Conservation (phyloP, 2,329 filamentous ascomycete genomes). For the Trichoderma lentiforme region DNA sequence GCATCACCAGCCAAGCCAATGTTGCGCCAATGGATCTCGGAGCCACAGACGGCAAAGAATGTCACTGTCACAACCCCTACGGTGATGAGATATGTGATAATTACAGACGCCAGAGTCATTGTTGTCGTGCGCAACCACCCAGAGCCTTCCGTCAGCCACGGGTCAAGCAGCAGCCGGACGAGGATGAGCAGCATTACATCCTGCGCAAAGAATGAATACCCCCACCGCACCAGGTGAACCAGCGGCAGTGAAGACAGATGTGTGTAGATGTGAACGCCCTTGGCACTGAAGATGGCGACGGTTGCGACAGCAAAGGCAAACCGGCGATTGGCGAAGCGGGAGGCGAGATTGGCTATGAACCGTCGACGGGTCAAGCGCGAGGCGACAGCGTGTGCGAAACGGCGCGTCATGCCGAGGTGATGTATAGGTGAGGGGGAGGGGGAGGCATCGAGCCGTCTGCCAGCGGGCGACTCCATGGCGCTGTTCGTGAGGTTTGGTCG, state of each 20-base stretch:
- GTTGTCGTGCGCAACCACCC: slow-evolving; percentile 3
- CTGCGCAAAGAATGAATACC: slow-evolving; percentile 27
- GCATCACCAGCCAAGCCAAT: slow-evolving; percentile 27
- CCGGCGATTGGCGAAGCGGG: slow-evolving; percentile 7
- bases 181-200: slow-evolving; percentile 24
- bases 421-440: background rate
- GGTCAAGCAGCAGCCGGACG: slow-evolving; percentile 23
- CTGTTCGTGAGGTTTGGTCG: background rate
- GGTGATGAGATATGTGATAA: slow-evolving; percentile 24
- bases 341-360: background rate
- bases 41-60: slow-evolving; percentile 31
- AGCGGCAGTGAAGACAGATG: slow-evolving; percentile 23
- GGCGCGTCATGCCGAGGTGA: slow-evolving; percentile 4
- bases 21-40: slow-evolving; percentile 31
- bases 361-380: slow-evolving; percentile 8
- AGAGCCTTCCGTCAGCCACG: background rate
- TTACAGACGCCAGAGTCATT: slow-evolving; percentile 1
- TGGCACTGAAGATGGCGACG: slow-evolving; percentile 24
- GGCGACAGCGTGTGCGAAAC: slow-evolving; percentile 6
- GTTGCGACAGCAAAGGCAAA: slow-evolving; percentile 25
- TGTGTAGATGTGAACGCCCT: slow-evolving; percentile 25
- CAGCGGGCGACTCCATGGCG: slow-evolving; percentile 13
- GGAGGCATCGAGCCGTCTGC: slow-evolving; percentile 12
- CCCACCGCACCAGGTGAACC: slow-evolving; percentile 23
- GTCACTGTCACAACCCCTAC: slow-evolving; percentile 26